Conservation (phyloP, 257 asterid genomes). For the Forsythia suspensa region DNA sequence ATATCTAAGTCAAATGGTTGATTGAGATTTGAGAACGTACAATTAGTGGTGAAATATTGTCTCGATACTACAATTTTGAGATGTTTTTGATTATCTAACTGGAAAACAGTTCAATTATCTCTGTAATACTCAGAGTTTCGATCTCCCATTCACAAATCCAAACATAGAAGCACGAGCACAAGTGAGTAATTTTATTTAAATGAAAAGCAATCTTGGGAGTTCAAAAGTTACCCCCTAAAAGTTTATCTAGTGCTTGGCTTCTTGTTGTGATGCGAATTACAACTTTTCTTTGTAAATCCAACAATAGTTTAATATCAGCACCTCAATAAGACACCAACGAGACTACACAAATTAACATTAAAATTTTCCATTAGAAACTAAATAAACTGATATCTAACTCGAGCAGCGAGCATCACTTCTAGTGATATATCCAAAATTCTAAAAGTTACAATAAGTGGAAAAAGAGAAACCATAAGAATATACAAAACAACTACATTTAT, state of each 20-base stretch:
- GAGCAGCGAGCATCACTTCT: conserved; percentile 95
- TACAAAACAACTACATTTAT: no score
- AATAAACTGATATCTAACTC: conserved; percentile 45
- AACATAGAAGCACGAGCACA: conserved; percentile 7
- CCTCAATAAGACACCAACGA: neutral
- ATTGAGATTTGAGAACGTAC: conserved; percentile 20
- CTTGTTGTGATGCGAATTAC: conserved; percentile 89
- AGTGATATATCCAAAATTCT: conserved; percentile 94
- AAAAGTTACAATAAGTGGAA: conserved; percentile 15
- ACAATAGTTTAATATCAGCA: conserved; percentile 15
- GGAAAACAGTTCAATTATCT: conserved; percentile 27
- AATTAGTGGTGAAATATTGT: neutral
- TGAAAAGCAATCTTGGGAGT: conserved; percentile 15
- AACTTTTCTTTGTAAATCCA: conserved; percentile 67
- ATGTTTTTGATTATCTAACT: neutral
- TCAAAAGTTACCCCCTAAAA: conserved; percentile 63
- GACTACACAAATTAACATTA: neutral
- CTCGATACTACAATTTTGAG: neutral
- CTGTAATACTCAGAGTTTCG: conserved; percentile 82
- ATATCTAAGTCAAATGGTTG: conserved; percentile 56
- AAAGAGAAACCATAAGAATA: neutral
- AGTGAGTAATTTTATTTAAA: conserved; percentile 8
- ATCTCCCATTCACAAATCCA: conserved; percentile 63
- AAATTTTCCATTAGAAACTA: conserved; percentile 5
- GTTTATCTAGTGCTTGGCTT: conserved; percentile 94